Evolutionary conservation across 169 alveolate genomes (phyloP).

Genomic region (Plasmodium gallinaceum): DNA sequence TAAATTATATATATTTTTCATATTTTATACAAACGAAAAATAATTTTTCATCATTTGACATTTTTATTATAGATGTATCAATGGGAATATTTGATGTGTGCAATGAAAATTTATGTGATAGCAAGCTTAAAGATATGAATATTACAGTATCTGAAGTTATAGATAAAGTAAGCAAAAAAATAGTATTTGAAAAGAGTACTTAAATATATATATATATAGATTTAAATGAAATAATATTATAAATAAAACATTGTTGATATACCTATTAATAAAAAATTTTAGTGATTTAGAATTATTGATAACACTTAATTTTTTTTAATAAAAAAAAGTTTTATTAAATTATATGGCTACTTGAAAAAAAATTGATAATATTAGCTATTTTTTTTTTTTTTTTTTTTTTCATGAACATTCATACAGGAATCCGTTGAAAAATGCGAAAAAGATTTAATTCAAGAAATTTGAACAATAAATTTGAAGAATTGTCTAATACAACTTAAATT

Average conservation of each 20-base stretch:
- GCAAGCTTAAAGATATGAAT: conserved; percentile 49
- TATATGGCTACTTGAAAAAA: too few relatives aligned
- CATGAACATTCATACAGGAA: conserved; percentile 54
- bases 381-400: conserved; percentile 53
- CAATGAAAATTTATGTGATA: conserved; percentile 60
- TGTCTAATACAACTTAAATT: conserved; percentile 11
- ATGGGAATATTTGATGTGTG: conserved; percentile 68
- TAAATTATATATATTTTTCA: neutral
- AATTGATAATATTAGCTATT: neutral
- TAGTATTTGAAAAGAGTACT: neutral
- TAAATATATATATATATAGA: neutral
- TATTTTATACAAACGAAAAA: neutral
- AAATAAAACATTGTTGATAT: too few relatives aligned
- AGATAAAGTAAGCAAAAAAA: conserved; percentile 30
- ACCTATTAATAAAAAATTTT: too few relatives aligned
- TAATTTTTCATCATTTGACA: neutral
- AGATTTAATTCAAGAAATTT: conserved; percentile 49
- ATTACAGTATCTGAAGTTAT: conserved; percentile 64
- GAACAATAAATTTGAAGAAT: conserved; percentile 11
- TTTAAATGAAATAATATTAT: neutral
- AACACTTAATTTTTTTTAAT: too few relatives aligned
- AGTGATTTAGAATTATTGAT: too few relatives aligned
- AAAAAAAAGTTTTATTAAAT: too few relatives aligned
- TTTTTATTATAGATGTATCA: conserved; percentile 59
- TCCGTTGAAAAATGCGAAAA: conserved; percentile 19